Evolutionary conservation across 345 rosid genomes (phyloP).

Genomic region (Linum tenue): DNA sequence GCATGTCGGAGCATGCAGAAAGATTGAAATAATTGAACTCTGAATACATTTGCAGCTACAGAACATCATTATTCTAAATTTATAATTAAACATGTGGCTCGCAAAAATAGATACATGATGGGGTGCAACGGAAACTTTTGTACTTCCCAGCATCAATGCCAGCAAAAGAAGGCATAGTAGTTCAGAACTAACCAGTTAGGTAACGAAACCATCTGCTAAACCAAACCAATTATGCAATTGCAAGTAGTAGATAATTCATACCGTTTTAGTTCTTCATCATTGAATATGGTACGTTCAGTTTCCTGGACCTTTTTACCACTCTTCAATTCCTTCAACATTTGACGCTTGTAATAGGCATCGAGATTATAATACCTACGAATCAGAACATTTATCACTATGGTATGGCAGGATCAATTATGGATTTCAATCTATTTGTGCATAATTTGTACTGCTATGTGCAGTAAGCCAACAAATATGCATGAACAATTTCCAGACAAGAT

Average conservation of each 20-base stretch:
- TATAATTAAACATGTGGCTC: too few relatives aligned
- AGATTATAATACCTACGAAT: slow-evolving; percentile 68
- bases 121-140: too few relatives aligned
- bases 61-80: too few relatives aligned
- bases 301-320: slow-evolving; percentile 56
- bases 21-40: too few relatives aligned
- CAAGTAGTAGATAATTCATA: slow-evolving; percentile 21
- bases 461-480: not conserved
- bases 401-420: not conserved
- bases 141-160: too few relatives aligned
- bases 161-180: too few relatives aligned
- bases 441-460: not conserved
- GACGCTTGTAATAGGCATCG: slow-evolving; percentile 64
- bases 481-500: not conserved
- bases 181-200: too few relatives aligned
- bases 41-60: too few relatives aligned
- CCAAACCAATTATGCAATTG: not conserved
- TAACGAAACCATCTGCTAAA: too few relatives aligned
- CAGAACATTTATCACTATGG: not conserved
- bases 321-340: slow-evolving; percentile 64
- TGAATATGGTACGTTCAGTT: slow-evolving; percentile 75
- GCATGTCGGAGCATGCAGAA: too few relatives aligned
- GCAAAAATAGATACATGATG: too few relatives aligned
- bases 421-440: too few relatives aligned
- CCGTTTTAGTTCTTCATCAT: slow-evolving; percentile 95